These are phyloP conservation scores for Saturnispora mendoncae DNA, from an alignment of 805 yeast species.

Conservation along the genomic window DNA sequence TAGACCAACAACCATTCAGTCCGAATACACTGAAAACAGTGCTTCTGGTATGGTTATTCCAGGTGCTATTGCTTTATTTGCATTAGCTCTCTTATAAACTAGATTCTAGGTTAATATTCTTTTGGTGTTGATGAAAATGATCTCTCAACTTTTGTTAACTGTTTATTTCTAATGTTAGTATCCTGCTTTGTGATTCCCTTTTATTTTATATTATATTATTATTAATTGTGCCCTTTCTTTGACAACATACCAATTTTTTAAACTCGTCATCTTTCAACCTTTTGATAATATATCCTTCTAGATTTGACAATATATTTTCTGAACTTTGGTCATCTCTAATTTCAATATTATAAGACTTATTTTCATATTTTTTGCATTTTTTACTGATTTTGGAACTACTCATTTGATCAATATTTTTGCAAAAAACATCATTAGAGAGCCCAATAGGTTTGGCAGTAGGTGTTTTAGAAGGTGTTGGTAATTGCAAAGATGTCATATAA, in stretches of 20 bases:
- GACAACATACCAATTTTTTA: constrained; percentile 3
- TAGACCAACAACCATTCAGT: neutral
- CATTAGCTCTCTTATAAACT: neutral
- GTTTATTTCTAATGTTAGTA: constrained; percentile 1
- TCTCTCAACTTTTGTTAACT: constrained; percentile 5
- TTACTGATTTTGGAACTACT: neutral
- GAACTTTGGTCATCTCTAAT: neutral
- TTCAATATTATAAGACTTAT: neutral
- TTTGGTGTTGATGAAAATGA: no score
- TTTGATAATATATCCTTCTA: constrained; percentile 1
- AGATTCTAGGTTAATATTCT: no score
- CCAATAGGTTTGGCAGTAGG: neutral
- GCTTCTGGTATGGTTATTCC: neutral
- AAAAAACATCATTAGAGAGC: no score
- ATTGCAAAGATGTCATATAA: neutral
- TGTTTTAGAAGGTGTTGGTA: neutral
- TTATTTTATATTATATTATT: neutral
- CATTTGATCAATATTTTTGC: no score
- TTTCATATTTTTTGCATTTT: neutral
- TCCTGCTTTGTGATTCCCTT: neutral
- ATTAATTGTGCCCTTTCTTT: no score
- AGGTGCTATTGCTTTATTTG: neutral
- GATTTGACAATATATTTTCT: neutral
- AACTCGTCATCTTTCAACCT: constrained; percentile 3
- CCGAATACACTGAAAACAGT: neutral